Base-by-base conservation (phyloP, 208 protist species). In the Wallacemonas sp. region DNA sequence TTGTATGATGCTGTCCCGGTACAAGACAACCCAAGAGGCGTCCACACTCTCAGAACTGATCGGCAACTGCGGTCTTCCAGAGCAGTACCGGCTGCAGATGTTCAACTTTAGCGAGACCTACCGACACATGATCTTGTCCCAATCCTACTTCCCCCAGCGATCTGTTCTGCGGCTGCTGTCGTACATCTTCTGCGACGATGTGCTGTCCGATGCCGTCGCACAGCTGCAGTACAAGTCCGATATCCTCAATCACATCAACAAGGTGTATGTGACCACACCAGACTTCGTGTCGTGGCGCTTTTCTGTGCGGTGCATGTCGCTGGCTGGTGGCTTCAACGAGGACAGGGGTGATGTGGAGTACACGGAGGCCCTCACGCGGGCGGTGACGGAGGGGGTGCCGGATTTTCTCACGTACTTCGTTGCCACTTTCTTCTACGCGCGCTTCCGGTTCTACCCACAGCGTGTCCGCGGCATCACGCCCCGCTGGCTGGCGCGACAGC, bases 211-310 rank as follows among this genome's bases (percentile, higher is more conserved):
- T 61, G 85, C 86, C 0, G 88, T 96, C 47, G 82, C 86, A 42
- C 84, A 93, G 73, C 72, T 96, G 73, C 91, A 96, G 71, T 92
- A 94, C 72, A 91, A 93, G 67, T 93, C 86, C 0, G 88, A 94
- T 68, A 93, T 96, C 34, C 49, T 95, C 8, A 93, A 94, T 51
- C 80, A 94, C 64, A 74, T 95, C 34, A 95, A 94, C 72, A 90
- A 88, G 51, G 83, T 95, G 12, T 95, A 80, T 71, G 81, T 90
- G 42, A 85, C 79, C 22, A 94, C 86, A 6, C 80, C 86, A 0
- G 91, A 96, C 72, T 92, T 96, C 67, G 74, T 90, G 24, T 93
- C 91, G 38, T 93, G 91, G 84, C 88, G 91, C 46, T 94, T 93
- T 66, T 90, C 91, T 14, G 86, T 96, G n/a, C 84, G 91, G 34